Evolutionary conservation across 2,329 filamentous ascomycete genomes (phyloP).

Genomic region (Hypoxylon sp.): DNA sequence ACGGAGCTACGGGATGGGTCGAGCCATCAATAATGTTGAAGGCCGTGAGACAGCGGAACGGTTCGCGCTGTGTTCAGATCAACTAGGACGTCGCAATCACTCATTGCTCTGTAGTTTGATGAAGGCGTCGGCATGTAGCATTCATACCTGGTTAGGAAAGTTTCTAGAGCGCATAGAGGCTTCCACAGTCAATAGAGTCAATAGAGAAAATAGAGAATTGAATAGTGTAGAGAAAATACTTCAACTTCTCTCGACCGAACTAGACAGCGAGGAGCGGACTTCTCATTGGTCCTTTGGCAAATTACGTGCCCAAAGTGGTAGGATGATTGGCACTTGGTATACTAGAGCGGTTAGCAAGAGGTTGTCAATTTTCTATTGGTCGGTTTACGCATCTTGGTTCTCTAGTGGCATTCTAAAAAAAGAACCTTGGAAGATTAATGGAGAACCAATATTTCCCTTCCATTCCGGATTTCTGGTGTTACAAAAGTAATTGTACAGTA

Average conservation of each 20-base stretch:
- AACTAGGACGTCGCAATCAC: background rate
- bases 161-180: constrained; percentile 28
- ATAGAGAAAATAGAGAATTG: no score
- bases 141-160: constrained; percentile 23
- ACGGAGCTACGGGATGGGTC: background rate
- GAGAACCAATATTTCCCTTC: constrained; percentile 15
- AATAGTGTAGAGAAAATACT: constrained; percentile 13
- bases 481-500: constrained; percentile 1
- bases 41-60: constrained; percentile 28
- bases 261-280: background rate
- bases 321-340: background rate
- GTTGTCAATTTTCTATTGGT: constrained; percentile 17
- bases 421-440: constrained; percentile 22
- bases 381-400: constrained; percentile 14
- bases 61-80: constrained; percentile 13
- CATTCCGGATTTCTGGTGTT: constrained; percentile 11
- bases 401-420: constrained; percentile 29
- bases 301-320: constrained; percentile 16
- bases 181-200: background rate
- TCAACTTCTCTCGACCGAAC: background rate
- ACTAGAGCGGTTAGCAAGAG: background rate
- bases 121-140: constrained; percentile 3
- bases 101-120: background rate
- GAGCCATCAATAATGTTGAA: constrained; percentile 9
- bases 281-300: constrained; percentile 25